Percentiles rank a stretch among this genome's conserved stretches.
phyloP scores from a whole-genome alignment of 2,329 filamentous ascomycete species.

The Ilyonectria mors-panacis region DNA sequence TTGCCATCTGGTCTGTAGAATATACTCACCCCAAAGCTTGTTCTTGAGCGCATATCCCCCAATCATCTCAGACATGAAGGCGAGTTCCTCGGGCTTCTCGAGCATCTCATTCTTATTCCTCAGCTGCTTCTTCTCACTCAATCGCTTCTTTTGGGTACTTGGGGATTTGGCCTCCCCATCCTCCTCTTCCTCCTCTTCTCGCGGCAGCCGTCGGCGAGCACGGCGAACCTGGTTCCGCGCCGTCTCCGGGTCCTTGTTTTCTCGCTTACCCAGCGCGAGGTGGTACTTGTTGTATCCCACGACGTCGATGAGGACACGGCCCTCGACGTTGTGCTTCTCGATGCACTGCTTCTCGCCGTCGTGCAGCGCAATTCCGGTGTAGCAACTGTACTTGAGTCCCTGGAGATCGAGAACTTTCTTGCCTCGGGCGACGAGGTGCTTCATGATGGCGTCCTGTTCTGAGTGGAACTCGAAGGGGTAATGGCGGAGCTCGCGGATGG shows the following conservation, averaged over 20 bases:
- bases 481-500: conserved; percentile 56
- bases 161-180: conserved; percentile 15
- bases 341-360: conserved; percentile 27
- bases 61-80: conserved; percentile 59
- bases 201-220: neutral
- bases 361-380: conserved; percentile 58
- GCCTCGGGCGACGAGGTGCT: conserved; percentile 53
- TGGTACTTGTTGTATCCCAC: conserved; percentile 61
- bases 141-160: conserved; percentile 42
- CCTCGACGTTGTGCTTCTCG: conserved; percentile 57
- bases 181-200: conserved; percentile 18
- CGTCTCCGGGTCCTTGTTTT: conserved; percentile 51
- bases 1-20: neutral
- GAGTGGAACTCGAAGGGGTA: conserved; percentile 56
- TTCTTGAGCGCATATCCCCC: conserved; percentile 63
- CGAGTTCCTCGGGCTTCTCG: conserved; percentile 54
- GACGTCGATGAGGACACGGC: conserved; percentile 58
- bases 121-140: conserved; percentile 53
- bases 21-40: conserved; percentile 59
- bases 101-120: conserved; percentile 60
- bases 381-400: conserved; percentile 58
- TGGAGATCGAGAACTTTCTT: conserved; percentile 59
- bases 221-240: conserved; percentile 40
- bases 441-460: conserved; percentile 48
- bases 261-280: conserved; percentile 53